Evolutionary conservation across 2,329 filamentous ascomycete genomes (phyloP).

Genomic region (Venturia effusa): DNA sequence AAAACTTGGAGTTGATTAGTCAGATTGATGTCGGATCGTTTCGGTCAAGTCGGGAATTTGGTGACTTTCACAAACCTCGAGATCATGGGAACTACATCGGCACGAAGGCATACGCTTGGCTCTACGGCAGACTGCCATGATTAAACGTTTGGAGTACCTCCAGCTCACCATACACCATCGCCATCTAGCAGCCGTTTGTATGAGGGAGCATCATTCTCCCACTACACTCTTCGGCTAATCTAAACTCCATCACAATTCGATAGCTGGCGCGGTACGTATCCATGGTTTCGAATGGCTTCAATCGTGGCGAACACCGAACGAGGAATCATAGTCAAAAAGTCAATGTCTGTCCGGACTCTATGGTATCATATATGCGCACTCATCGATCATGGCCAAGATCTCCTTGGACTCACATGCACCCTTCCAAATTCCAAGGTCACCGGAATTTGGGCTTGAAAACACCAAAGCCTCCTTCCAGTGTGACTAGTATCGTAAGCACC

Average conservation of each 20-base stretch:
- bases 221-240: no score
- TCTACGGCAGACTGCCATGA: background rate
- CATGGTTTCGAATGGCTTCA: background rate
- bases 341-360: background rate
- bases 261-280: no score
- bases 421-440: background rate
- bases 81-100: background rate
- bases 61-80: background rate
- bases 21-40: background rate
- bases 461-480: background rate
- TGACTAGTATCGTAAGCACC: background rate
- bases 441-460: background rate
- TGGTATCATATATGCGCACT: background rate
- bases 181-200: no score
- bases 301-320: background rate
- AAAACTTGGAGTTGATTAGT: background rate
- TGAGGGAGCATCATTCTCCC: no score
- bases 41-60: background rate
- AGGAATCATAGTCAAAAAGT: background rate
- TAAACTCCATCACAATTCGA: no score
- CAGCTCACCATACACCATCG: no score
- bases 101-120: background rate
- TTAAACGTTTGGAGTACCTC: no score
- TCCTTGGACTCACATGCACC: background rate
- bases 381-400: background rate